A percentile compares a stretch with the other conserved stretches of the same genome.
These are phyloP conservation scores for Pseudocercospora pini-densiflorae DNA, from an alignment of 2,329 filamentous ascomycete species.

Conservation along the genomic window DNA sequence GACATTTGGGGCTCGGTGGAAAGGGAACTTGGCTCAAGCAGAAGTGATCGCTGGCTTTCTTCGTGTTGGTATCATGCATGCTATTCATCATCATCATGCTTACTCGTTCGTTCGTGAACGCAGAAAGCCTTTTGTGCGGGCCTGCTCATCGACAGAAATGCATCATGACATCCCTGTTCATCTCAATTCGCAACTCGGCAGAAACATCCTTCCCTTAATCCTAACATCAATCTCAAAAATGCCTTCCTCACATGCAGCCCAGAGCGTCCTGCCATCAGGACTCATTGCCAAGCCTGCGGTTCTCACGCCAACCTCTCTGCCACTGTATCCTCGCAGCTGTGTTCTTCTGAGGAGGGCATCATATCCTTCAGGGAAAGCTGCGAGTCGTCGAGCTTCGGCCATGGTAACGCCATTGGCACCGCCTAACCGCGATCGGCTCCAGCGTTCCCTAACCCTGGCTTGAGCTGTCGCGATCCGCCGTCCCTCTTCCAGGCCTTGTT, in stretches of 20 bases:
- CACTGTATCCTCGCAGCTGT: conserved; percentile 22
- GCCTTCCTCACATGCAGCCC: conserved; percentile 65
- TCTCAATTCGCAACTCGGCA: conserved; percentile 42
- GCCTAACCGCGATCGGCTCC: conserved; percentile 22
- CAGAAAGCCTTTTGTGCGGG: too few species aligned
- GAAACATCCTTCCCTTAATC: conserved; percentile 61
- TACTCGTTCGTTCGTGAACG: too few species aligned
- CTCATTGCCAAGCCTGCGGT: conserved; percentile 56
- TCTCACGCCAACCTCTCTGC: conserved; percentile 43
- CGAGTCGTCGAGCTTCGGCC: conserved; percentile 24
- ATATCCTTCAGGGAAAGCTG: conserved; percentile 32
- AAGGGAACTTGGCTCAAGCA: too few species aligned
- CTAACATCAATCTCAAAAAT: conserved; percentile 77
- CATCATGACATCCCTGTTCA: background rate
- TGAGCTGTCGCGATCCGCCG: conserved; percentile 22
- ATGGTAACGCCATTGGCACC: conserved; percentile 16
- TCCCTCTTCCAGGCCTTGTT: conserved; percentile 26
- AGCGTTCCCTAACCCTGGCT: conserved; percentile 26
- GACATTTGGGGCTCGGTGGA: too few species aligned
- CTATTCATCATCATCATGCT: too few species aligned
- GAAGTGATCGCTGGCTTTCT: too few species aligned
- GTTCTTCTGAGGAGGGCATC: conserved; percentile 29
- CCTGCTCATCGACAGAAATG: too few species aligned
- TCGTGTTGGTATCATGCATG: too few species aligned
- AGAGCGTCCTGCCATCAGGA: conserved; percentile 52